Base-by-base conservation (phyloP, 225 moss, liverwort and hornwort species). In the Pseudisothecium myosuroides region DNA sequence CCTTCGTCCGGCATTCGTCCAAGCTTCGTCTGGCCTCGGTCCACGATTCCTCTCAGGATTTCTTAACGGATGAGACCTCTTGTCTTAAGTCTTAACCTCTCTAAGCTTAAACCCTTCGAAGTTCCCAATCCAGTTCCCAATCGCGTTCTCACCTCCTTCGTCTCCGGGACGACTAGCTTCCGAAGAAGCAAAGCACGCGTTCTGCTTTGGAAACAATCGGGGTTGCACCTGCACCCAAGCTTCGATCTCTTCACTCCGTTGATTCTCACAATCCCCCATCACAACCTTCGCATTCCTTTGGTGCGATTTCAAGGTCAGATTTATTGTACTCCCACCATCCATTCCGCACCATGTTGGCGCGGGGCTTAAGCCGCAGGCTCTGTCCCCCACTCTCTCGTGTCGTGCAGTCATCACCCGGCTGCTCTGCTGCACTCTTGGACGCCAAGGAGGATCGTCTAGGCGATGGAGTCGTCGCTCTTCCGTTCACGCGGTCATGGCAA, bases 371-470 rank as follows among this genome's bases (percentile, higher is more conserved):
- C 77, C 94, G 94, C 82, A 88, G 91, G 84, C 82, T 94, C 6
- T n/a, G n/a, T n/a, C 90, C 91, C 50, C 62, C 80, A 67, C 92
- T 94, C 62, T 87, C 91, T 78, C 91, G 88, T 66, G 88, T 94
- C 56, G 78, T 87, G 60, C 90, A 90, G 88, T 69, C 82, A 59
- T 83, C 91, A 58, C 89, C 82, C 31, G 64, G 77, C 52, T 87
- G 83, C 83, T 86, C 88, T 85, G 67, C 71, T 31, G 80, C 88
- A 36, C 81, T 91, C 54, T 37, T 92, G 83, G 88, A 93, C 39
- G 63, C n/a, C 29, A 85, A 74, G 67, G 90, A 90, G 73, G 89
- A 92, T 79, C 78, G 37, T 27, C 21, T 64, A 27, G 64, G 36
- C 37, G 87, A 90, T 61, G 91, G 32, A 16, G 5, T 60, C 37